These are phyloP conservation scores for Paramecium sonneborni DNA, from an alignment of 73 alveolate genomes.

Conservation along the genomic window DNA sequence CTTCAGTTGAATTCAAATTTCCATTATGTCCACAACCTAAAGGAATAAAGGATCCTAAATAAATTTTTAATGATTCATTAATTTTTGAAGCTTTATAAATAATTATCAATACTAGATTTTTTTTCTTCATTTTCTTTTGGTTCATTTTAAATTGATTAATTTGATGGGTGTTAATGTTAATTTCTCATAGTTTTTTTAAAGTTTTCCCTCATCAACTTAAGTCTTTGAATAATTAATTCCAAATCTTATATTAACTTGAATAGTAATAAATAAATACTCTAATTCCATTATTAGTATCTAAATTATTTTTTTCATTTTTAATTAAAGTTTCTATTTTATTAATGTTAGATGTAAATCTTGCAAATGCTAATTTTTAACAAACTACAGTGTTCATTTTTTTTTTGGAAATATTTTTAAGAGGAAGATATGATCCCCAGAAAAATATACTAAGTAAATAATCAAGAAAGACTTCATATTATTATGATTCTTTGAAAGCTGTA, in stretches of 20 bases:
- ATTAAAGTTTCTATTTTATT: not conserved
- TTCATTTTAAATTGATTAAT: not conserved
- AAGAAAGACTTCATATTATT: slow-evolving; percentile 11
- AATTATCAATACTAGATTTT: not conserved
- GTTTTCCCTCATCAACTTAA: not conserved
- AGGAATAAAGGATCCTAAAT: slow-evolving; percentile 54
- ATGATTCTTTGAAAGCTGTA: not conserved
- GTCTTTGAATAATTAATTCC: not conserved
- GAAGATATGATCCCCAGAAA: slow-evolving; percentile 68
- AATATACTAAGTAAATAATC: slow-evolving; percentile 3
- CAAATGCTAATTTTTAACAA: slow-evolving; percentile 48
- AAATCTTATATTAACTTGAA: not conserved
- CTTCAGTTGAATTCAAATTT: slow-evolving; percentile 26
- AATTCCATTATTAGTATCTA: not conserved
- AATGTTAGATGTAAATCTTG: not conserved
- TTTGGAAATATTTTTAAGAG: not conserved
- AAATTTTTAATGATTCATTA: not conserved
- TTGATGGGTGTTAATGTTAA: not conserved
- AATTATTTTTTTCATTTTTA: not conserved
- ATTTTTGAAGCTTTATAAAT: not conserved
- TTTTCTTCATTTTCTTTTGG: not conserved
- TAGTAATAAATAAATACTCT: not conserved
- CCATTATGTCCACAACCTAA: slow-evolving; percentile 70
- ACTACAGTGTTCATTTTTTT: slow-evolving; percentile 5
- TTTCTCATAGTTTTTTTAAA: not conserved